Evolutionary conservation across 129 eudicot genomes (phyloP).

Genomic region (Tagetes patula): DNA sequence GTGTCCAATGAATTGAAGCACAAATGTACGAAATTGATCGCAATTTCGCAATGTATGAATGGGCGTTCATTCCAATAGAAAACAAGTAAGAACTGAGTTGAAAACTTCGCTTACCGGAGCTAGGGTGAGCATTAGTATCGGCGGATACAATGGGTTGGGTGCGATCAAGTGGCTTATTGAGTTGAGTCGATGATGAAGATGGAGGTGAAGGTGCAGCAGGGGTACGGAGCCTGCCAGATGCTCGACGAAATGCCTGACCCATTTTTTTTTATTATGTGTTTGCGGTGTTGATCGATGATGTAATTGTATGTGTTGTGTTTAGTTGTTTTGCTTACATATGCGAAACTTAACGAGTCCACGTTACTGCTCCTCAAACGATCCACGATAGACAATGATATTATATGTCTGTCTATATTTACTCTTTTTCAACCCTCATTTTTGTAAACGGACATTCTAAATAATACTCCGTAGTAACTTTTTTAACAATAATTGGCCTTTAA

Average conservation of each 20-base stretch:
- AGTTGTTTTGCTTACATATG: slow-evolving; percentile 16
- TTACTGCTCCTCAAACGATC: slow-evolving; percentile 14
- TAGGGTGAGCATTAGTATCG: slow-evolving; percentile 29
- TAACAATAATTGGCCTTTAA: too few relatives aligned
- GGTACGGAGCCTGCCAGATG: slow-evolving; percentile 74
- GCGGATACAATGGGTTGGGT: slow-evolving; percentile 39
- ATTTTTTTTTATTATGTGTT: slow-evolving; percentile 33
- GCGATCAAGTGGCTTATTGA: slow-evolving; percentile 48
- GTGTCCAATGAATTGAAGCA: not conserved
- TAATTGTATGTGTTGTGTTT: not conserved
- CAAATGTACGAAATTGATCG: not conserved
- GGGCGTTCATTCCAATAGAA: not conserved
- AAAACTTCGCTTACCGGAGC: slow-evolving; percentile 37
- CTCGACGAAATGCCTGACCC: slow-evolving; percentile 99
- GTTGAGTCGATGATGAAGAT: slow-evolving; percentile 38
- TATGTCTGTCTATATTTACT: too few relatives aligned
- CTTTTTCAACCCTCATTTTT: too few relatives aligned
- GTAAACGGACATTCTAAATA: too few relatives aligned
- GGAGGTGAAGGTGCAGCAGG: slow-evolving; percentile 48
- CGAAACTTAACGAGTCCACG: slow-evolving; percentile 24
- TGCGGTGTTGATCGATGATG: slow-evolving; percentile 12
- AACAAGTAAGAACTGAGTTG: slow-evolving; percentile 15
- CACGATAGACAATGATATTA: not conserved
- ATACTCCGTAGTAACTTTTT: too few relatives aligned
- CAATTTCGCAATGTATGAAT: slow-evolving; percentile 7